Evolutionary conservation across 2,329 filamentous ascomycete species (phyloP), one percentile per base, ranked within the genome.

Genomic region (Dactylella cylindrospora): DNA sequence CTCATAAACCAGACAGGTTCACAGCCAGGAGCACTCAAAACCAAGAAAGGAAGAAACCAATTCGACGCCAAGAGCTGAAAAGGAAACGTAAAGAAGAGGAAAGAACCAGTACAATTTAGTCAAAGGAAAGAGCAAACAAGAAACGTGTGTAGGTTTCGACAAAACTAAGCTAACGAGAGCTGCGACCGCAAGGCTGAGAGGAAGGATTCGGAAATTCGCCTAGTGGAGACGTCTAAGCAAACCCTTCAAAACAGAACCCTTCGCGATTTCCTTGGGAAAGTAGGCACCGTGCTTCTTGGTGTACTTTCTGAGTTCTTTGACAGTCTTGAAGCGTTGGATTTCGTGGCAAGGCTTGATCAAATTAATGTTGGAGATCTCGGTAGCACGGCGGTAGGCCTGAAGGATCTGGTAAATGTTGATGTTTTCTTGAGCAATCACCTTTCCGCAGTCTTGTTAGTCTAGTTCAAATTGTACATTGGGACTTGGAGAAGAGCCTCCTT

Each of bases 341-440:
- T 53, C 55, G 9, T 19, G n/a, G 29, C 47, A 53, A 5, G 47
- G 26, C 17, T 53, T 5, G 3, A 61, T 47, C 19, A 45, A n/a
- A 17, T 47, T 22, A 10, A 61, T 20, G n/a, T 44, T 28, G 1
- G 41, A 3, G 2, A 43, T 35, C 17, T 53, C 41, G 10, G 8
- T 38, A n/a, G 55, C 55, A 3, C 47, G 47, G 17, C 55, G 55
- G 41, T 61, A 61, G 1, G 55, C 55, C 6, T 61, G 47, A 12
- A 61, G 23, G 12, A 61, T 33, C 29, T 61, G 55, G 15, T 47
- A 61, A 3, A 61, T 61, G 13, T 61, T 61, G 26, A 61, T 61
- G 23, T 61, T 53, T 23, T 61, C 55, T 25, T 53, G 47, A 17
- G 43, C 38, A n/a, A 61, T 61, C 20, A 19, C 26, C 55, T 61